Percentiles rank a stretch among this genome's conserved stretches.
phyloP scores from a whole-genome alignment of 2,329 filamentous ascomycete species.

The Fusarium sacchari region DNA sequence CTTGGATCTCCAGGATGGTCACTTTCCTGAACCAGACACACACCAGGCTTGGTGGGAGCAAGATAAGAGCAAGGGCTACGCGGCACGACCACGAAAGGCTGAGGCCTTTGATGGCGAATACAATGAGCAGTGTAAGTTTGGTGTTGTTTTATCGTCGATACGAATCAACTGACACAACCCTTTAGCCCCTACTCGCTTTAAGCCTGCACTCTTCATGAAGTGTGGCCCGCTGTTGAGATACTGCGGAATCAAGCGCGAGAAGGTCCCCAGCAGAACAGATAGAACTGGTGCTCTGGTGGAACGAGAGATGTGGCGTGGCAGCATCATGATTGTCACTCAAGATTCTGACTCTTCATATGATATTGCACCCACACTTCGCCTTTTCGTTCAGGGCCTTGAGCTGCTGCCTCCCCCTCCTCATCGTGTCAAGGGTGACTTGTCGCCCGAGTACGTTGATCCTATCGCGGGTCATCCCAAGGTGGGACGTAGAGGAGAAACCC shows the following conservation, averaged over 20 bases:
- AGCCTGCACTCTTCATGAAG: conserved; percentile 84
- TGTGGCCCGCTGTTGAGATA: conserved; percentile 93
- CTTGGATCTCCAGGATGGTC: conserved; percentile 66
- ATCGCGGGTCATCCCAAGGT: conserved; percentile 88
- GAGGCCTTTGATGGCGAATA: conserved; percentile 75
- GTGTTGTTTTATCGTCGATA: background rate
- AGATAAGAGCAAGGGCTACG: conserved; percentile 57
- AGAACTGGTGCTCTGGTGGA: conserved; percentile 53
- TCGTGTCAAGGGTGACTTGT: conserved; percentile 72
- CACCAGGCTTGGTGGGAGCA: conserved; percentile 82
- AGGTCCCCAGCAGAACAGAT: conserved; percentile 49
- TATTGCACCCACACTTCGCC: conserved; percentile 78
- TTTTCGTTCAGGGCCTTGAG: conserved; percentile 89
- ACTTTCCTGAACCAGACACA: conserved; percentile 54
- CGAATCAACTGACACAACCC: conserved; percentile 17
- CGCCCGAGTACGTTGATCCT: conserved; percentile 87
- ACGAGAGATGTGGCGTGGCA: conserved; percentile 90
- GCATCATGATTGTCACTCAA: conserved; percentile 92
- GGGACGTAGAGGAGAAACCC: conserved; percentile 82
- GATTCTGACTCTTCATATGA: conserved; percentile 86
- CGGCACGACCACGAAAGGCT: conserved; percentile 62
- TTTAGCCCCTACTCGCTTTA: conserved; percentile 76
- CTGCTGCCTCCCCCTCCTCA: conserved; percentile 81
- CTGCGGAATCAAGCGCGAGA: conserved; percentile 80
- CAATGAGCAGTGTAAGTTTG: conserved; percentile 67